Base-by-base conservation (phyloP, 352 stramenopile species). In the Phytophthora cryptogea region DNA sequence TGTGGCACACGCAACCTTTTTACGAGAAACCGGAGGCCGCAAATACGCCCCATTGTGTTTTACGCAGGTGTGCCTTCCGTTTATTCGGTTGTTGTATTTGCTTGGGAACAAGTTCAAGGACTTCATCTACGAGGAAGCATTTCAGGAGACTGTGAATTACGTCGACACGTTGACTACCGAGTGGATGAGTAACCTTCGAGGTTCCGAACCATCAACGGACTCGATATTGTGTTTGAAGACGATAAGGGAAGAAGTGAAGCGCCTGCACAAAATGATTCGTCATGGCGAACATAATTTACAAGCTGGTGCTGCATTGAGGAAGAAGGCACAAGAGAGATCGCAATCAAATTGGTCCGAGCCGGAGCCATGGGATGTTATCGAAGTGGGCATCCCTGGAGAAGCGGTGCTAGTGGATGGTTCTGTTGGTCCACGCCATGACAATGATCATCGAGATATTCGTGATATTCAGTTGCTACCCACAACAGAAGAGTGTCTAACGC, bases 41-140 rank as follows among this genome's bases (percentile, higher is more conserved):
- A 59, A 53, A 53, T 77, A 67, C 16, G 72, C 72, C 27, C 72
- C 68, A 9, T 40, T 77, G 28, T 75, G 72, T 39, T 77, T 80
- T 30, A 69, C 72, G 2, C 68, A 80, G 50, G 44, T 80, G 5
- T 63, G 67, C 46, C 64, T 80, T 1, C 72, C 68, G 7, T 67
- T 67, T 47, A 51, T 84, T 30, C 61, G 60, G 23, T 35, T 84
- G 60, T 33, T 84, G 17, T 63, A 72, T 36, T 40, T 79, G 33
- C 30, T 84, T 10, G 71, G 60, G 14, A 79, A 58, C 58, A 80
- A 78, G 52, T 85, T 85, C 48, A 63, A 66, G n/a, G 72, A 81
- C 7, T 63, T 78, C 16, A 61, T 76, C n/a, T 80, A 76, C 32
- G 66, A 81, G 28, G 37, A 73, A 4, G 2, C 50, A 5, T 83